phyloP scores from a whole-genome alignment of 768 basidiomycete species.

The Suillus cothurnatus region DNA sequence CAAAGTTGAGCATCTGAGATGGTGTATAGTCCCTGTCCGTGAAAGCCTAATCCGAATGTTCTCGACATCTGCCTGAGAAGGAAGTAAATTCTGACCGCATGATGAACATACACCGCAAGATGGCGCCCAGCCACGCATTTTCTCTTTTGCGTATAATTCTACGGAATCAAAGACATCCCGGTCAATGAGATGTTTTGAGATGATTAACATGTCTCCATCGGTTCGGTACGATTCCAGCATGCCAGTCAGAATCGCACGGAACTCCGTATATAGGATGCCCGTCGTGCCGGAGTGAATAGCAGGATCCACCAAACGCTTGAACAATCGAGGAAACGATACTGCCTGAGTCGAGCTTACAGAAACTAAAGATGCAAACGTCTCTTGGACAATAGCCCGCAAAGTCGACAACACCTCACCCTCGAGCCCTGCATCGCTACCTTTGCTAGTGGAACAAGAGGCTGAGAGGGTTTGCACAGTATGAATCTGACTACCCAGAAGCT shows the following conservation, averaged over 20 bases:
- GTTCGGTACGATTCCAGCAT: slow-evolving; percentile 95
- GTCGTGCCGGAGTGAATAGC: slow-evolving; percentile 51
- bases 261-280: slow-evolving; percentile 83
- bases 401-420: slow-evolving; percentile 45
- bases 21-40: slow-evolving; percentile 64
- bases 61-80: slow-evolving; percentile 21
- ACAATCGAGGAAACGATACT: slow-evolving; percentile 89
- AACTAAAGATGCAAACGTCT: slow-evolving; percentile 81
- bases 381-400: slow-evolving; percentile 77
- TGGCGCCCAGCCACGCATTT: slow-evolving; percentile 63
- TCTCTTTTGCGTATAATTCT: slow-evolving; percentile 57
- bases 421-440: slow-evolving; percentile 18
- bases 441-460: slow-evolving; percentile 35
- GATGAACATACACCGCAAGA: slow-evolving; percentile 48
- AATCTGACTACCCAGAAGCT: slow-evolving; percentile 80
- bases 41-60: slow-evolving; percentile 45
- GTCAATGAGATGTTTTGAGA: slow-evolving; percentile 80
- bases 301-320: slow-evolving; percentile 88
- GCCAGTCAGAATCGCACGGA: slow-evolving; percentile 86
- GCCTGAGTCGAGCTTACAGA: slow-evolving; percentile 78
- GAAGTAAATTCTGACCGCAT: slow-evolving; percentile 53
- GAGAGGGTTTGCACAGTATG: slow-evolving; percentile 74
- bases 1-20: slow-evolving; percentile 44
- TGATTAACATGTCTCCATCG: slow-evolving; percentile 86
- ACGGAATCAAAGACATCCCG: slow-evolving; percentile 81